Evolutionary conservation across 371 early-diverging fungal species (phyloP).

Genomic region (Haplosporangium sp.): DNA sequence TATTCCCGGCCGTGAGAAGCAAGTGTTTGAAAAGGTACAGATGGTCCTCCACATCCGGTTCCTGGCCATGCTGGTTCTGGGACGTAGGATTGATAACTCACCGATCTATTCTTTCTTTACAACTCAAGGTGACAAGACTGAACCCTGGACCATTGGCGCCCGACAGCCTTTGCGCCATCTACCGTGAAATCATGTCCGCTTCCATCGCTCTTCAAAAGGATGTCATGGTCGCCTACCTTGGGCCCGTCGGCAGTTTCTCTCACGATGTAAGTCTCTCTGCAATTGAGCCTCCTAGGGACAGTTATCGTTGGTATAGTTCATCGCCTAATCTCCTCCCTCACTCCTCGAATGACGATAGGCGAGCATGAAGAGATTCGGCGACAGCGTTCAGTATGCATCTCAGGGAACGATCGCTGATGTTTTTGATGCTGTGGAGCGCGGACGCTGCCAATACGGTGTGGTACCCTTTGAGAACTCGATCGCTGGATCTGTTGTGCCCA

Average conservation of each 20-base stretch:
- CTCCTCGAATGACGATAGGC: conserved; percentile 54
- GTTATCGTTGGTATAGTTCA: neutral
- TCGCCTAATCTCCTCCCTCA: neutral
- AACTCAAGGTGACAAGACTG: conserved; percentile 61
- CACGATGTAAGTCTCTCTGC: conserved; percentile 67
- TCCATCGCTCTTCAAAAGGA: conserved; percentile 88
- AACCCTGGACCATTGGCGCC: conserved; percentile 86
- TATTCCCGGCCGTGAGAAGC: conserved; percentile 74
- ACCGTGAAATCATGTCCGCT: conserved; percentile 93
- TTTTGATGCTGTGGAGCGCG: conserved; percentile 83
- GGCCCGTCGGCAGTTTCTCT: conserved; percentile 94
- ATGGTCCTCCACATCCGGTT: too few relatives aligned
- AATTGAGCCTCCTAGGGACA: neutral
- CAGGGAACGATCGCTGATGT: conserved; percentile 80
- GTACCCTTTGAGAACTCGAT: conserved; percentile 97
- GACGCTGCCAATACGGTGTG: conserved; percentile 86
- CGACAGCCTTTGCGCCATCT: conserved; percentile 84
- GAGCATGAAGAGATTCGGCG: conserved; percentile 85
- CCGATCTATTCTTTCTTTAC: neutral
- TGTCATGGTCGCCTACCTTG: conserved; percentile 87
- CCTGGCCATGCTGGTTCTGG: neutral
- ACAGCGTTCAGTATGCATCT: conserved; percentile 79
- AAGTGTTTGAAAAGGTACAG: conserved; percentile 71
- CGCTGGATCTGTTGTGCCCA: conserved; percentile 86
- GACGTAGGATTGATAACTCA: neutral